Percentiles rank a stretch among this genome's conserved stretches.
phyloP scores from a whole-genome alignment of 1,139 yeast genomes.

The Yamadazyma sp. region DNA sequence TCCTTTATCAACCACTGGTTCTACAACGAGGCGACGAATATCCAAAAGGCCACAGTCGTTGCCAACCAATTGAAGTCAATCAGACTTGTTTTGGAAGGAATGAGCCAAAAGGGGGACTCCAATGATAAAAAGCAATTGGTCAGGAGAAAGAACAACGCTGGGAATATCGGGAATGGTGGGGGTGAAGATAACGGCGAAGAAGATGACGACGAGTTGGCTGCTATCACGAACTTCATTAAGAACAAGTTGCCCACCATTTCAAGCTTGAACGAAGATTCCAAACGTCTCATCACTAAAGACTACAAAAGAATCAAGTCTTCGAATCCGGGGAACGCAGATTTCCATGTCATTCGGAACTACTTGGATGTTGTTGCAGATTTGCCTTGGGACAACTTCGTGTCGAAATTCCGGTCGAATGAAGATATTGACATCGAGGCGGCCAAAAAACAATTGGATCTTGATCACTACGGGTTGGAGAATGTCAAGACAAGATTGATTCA shows the following conservation, averaged over 20 bases:
- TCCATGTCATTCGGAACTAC: constrained; percentile 69
- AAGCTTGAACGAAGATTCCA: constrained; percentile 49
- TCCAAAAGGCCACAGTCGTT: constrained; percentile 58
- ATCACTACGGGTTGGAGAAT: constrained; percentile 81
- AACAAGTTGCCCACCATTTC: constrained; percentile 46
- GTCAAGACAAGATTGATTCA: constrained; percentile 82
- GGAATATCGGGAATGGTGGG: constrained; percentile 16
- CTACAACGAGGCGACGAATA: constrained; percentile 47
- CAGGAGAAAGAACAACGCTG: constrained; percentile 12
- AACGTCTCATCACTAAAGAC: constrained; percentile 61
- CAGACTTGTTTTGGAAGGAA: constrained; percentile 53
- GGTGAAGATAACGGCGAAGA: constrained; percentile 25
- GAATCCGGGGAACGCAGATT: constrained; percentile 70
- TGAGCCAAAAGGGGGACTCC: constrained; percentile 31
- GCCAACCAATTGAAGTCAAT: constrained; percentile 62
- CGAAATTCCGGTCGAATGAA: constrained; percentile 39
- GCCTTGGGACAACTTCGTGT: constrained; percentile 55
- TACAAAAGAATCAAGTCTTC: constrained; percentile 60
- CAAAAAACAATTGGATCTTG: constrained; percentile 62
- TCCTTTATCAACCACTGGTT: constrained; percentile 46
- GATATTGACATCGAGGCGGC: constrained; percentile 59
- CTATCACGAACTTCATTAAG: constrained; percentile 45
- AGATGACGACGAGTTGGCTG: constrained; percentile 45
- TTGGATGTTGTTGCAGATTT: constrained; percentile 68
- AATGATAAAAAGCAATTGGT: constrained; percentile 16